A percentile compares a stretch with the other conserved stretches of the same genome.
Evolutionary conservation across 106 monocot species (phyloP).

Genomic region (Dendrobium nobile): DNA sequence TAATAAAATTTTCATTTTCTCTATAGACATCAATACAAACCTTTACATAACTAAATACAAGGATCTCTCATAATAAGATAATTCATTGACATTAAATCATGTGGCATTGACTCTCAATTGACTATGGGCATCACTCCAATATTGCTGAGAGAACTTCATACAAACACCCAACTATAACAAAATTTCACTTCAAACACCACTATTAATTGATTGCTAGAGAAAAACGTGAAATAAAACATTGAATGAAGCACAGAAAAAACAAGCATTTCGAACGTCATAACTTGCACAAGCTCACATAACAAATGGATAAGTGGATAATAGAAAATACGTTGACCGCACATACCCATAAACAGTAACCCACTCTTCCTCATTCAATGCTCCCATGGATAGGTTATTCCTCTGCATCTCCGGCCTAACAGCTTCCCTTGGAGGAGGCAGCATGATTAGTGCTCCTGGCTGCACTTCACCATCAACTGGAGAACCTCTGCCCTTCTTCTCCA

Average conservation of each 20-base stretch:
- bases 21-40: background rate
- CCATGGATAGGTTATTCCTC: conserved; percentile 23
- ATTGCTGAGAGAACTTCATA: background rate
- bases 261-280: background rate
- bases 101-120: background rate
- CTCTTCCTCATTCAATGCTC: conserved; percentile 68
- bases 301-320: background rate
- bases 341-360: conserved; percentile 99
- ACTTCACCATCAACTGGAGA: conserved; percentile 71
- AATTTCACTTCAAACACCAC: background rate
- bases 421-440: conserved; percentile 62
- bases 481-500: conserved; percentile 34
- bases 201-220: background rate
- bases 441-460: conserved; percentile 36
- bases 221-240: background rate
- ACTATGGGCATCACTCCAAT: background rate
- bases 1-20: too few relatives aligned
- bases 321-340: background rate
- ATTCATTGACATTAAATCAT: background rate
- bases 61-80: background rate
- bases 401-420: conserved; percentile 73
- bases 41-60: background rate
- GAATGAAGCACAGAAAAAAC: background rate
- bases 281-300: background rate
- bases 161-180: background rate